Conservation (phyloP, 768 basidiomycete genomes). For the Auricularia sp. region DNA sequence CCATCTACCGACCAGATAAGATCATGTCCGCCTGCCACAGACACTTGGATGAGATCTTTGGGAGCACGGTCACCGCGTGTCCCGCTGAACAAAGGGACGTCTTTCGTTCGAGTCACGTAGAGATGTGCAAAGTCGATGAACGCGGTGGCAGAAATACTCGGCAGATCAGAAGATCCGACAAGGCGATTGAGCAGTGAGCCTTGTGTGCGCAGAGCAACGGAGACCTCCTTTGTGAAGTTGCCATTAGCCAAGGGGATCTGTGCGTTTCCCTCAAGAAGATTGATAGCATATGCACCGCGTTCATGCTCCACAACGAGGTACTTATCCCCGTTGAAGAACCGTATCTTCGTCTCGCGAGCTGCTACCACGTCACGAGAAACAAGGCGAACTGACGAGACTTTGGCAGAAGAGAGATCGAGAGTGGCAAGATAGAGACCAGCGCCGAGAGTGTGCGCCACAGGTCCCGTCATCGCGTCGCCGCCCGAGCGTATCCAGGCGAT, state of each 20-base stretch:
- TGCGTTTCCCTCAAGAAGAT: slow-evolving; percentile 16
- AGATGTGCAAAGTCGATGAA: slow-evolving; percentile 41
- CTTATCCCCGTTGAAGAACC: slow-evolving; percentile 41
- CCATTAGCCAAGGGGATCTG: slow-evolving; percentile 44
- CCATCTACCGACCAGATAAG: slow-evolving; percentile 55
- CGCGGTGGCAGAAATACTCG: slow-evolving; percentile 20
- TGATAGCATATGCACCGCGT: slow-evolving; percentile 34
- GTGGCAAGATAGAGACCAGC: slow-evolving; percentile 50
- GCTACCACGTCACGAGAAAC: slow-evolving; percentile 40
- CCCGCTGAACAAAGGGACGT: neutral
- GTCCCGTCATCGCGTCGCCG: slow-evolving; percentile 50
- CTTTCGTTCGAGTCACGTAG: neutral
- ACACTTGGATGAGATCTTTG: slow-evolving; percentile 42
- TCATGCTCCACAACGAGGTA: slow-evolving; percentile 49
- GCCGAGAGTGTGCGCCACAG: slow-evolving; percentile 52
- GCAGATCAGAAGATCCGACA: neutral
- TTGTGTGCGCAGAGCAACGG: slow-evolving; percentile 15
- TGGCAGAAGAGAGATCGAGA: slow-evolving; percentile 19
- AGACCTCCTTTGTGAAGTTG: slow-evolving; percentile 47
- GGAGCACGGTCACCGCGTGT: neutral
- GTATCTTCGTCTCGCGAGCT: slow-evolving; percentile 35
- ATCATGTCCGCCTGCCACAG: slow-evolving; percentile 60
- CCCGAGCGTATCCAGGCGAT: slow-evolving; percentile 56
- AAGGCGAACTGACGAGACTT: slow-evolving; percentile 36
- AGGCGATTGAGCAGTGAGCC: neutral